Evolutionary conservation across 345 rosid species (phyloP).

Genomic region (Eutrema japonicum): DNA sequence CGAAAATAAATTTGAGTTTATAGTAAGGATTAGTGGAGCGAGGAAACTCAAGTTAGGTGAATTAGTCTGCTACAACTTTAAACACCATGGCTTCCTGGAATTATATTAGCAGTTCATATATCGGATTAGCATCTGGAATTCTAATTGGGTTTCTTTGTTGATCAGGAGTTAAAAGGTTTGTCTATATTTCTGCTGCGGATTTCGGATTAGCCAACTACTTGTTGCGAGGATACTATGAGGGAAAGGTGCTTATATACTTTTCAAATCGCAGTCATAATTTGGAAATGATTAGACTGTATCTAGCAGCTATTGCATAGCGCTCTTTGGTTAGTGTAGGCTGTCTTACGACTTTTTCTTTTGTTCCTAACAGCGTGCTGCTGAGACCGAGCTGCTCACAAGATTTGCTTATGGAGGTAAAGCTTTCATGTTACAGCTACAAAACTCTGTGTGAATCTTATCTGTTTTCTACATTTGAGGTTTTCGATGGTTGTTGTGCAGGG

Average conservation of each 20-base stretch:
- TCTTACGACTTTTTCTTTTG: slow-evolving; percentile 23
- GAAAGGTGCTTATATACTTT: slow-evolving; percentile 58
- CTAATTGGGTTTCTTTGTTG: slow-evolving; percentile 25
- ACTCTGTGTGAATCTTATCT: not conserved
- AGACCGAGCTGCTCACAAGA: slow-evolving; percentile 85
- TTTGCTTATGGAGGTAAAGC: slow-evolving; percentile 86
- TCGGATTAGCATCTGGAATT: slow-evolving; percentile 5
- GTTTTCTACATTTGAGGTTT: not conserved
- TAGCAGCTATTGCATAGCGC: not conserved
- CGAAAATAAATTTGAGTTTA: not conserved
- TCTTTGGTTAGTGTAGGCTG: not conserved
- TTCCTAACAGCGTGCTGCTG: slow-evolving; percentile 82
- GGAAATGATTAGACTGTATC: not conserved
- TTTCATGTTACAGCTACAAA: slow-evolving; percentile 10
- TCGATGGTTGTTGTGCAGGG: slow-evolving; percentile 52
- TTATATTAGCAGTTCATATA: not conserved
- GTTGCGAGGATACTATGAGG: slow-evolving; percentile 87
- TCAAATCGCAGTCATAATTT: not conserved
- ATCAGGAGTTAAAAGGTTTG: slow-evolving; percentile 85
- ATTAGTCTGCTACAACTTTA: slow-evolving; percentile 3
- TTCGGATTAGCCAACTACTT: slow-evolving; percentile 82
- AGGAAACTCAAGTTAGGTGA: not conserved
- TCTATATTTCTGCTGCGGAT: slow-evolving; percentile 92
- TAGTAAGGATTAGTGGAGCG: not conserved
- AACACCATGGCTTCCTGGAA: not conserved